Conservation (phyloP, 768 basidiomycete species). For the Auricularia heimuer region DNA sequence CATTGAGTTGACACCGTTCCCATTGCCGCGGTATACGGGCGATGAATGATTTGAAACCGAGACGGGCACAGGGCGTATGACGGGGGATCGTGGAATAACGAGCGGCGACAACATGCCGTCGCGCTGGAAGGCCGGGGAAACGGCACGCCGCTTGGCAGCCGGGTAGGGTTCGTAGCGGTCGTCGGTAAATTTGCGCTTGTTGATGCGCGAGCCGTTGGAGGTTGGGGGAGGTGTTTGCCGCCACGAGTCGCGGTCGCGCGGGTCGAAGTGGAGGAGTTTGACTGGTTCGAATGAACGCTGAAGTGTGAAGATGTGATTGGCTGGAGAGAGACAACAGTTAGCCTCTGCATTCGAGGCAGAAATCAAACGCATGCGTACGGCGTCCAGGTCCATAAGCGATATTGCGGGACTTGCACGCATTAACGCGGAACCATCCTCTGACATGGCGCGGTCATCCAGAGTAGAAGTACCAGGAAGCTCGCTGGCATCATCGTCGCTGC, state of each 20-base stretch:
- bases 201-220: not conserved
- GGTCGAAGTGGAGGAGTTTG: not conserved
- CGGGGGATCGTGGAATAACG: not conserved
- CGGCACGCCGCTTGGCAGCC: not conserved
- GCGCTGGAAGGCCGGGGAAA: not conserved
- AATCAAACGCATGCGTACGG: not conserved
- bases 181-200: not conserved
- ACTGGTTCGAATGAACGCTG: not conserved
- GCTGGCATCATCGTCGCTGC: not conserved
- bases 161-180: conserved; percentile 1
- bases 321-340: not conserved
- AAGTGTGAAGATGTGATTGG: not conserved
- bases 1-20: not conserved
- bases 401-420: not conserved
- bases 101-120: not conserved
- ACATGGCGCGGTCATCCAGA: not conserved
- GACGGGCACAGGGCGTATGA: not conserved
- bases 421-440: not conserved
- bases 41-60: not conserved
- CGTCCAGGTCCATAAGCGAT: not conserved
- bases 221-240: not conserved
- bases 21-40: not conserved
- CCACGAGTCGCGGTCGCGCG: not conserved
- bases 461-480: not conserved
- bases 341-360: not conserved